Evolutionary conservation across 139 green algal species (phyloP).

Genomic region (Mychonastes homosphaera): DNA sequence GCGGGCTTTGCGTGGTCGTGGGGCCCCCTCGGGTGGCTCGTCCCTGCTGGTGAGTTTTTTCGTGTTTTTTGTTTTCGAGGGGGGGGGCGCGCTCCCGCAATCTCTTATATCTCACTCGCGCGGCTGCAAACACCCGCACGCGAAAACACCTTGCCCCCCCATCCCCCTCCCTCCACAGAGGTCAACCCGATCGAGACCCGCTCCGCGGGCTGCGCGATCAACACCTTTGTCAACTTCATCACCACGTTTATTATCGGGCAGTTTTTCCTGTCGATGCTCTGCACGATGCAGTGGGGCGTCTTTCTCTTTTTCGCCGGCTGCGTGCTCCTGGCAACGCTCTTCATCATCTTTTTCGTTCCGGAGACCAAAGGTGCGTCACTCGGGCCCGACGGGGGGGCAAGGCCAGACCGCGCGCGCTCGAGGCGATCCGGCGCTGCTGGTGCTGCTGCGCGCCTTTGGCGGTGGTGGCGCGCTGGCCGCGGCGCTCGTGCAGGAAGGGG

Average conservation of each 20-base stretch:
- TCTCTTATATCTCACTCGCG: no score
- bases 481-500: no score
- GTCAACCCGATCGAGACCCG: conserved; percentile 40
- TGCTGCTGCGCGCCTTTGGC: no score
- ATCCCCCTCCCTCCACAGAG: no score
- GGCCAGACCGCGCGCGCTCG: no score
- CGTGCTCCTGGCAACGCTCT: conserved; percentile 54
- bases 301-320: conserved; percentile 61
- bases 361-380: conserved; percentile 44
- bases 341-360: conserved; percentile 43
- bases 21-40: conserved; percentile 12
- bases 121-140: no score
- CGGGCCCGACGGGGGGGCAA: no score
- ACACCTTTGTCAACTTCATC: conserved; percentile 47
- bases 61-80: neutral
- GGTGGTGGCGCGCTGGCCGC: no score
- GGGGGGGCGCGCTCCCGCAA: no score
- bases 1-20: conserved; percentile 63
- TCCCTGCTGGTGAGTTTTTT: neutral
- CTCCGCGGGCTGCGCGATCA: conserved; percentile 26
- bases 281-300: conserved; percentile 41
- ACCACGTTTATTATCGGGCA: conserved; percentile 64
- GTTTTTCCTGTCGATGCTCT: conserved; percentile 57
- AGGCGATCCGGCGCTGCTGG: no score
- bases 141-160: no score